Evolutionary conservation across 2,329 filamentous ascomycete species (phyloP), one percentile per base, ranked within the genome.

Genomic region (Ramularia collo-cygni): DNA sequence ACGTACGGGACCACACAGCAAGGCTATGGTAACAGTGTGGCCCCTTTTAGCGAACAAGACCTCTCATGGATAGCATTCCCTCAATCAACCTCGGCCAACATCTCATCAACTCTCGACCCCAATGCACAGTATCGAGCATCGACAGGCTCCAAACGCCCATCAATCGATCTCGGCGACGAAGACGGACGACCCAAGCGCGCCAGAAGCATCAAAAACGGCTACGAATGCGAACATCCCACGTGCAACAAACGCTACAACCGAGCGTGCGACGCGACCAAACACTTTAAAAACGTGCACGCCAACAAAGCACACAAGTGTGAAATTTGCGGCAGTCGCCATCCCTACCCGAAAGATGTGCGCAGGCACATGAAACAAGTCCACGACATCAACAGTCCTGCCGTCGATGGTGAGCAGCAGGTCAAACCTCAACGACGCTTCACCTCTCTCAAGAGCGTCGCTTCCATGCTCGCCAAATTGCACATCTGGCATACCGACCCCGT

Each of bases 261-360:
- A 17, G 35, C 35, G 15, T 28, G 35, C 35, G 35, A 37, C 19
- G 27, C 17, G 14, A 24, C 16, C 8, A 37, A 37, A 37, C 35
- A 37, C 27, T 17, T 16, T 16, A 28, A 37, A 17, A 37, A 37
- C 14, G 28, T 29, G 9, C 35, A 37, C 15, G 15, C 12, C 8
- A 27, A 37, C 2, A 28, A 28, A 12, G 17, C 24, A 12, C 17
- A 37, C 15, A 15, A 16, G 6, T 37, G 35, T 30, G 24, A 17
- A 19, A 15, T 29, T 18, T 37, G 35, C 28, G 16, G 10, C 9
- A 37, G 28, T 14, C 16, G 26, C 14, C 30, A 29, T 14, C 10
- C 19, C 17, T 37, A 37, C 18, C 26, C 35, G 2, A 37, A 37
- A 17, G 35, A 37, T 19, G 35, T 37, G 4, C 15, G 19, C n/a